Conservation (phyloP, 192 early-diverging fungal species). For the Coemansia sp. region DNA sequence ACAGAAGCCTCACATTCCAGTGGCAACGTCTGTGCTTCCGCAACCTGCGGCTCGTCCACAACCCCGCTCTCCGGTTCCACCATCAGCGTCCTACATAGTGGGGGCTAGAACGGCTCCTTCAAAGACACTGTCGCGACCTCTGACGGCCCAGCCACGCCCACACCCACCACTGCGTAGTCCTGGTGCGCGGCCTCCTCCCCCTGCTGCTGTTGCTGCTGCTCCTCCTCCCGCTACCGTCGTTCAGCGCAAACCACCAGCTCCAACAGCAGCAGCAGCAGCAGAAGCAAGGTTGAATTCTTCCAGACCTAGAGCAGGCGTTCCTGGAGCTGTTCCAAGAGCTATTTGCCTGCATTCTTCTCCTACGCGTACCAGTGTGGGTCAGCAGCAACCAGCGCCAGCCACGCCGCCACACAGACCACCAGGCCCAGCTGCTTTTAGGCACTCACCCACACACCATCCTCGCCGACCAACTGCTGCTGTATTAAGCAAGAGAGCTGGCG, state of each 20-base stretch:
- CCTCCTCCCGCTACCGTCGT: too few species aligned
- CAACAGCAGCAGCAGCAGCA: conserved; percentile 4
- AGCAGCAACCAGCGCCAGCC: not conserved
- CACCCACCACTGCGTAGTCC: not conserved
- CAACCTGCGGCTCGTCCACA: not conserved
- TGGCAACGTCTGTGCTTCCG: not conserved
- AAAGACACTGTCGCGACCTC: not conserved
- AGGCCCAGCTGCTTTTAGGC: not conserved
- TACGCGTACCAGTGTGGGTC: not conserved
- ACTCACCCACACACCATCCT: not conserved
- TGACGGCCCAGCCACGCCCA: not conserved
- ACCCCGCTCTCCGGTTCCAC: not conserved
- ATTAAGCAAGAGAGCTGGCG: not conserved
- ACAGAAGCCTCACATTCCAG: not conserved
- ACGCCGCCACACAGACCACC: not conserved
- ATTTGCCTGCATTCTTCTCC: not conserved
- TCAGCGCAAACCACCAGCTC: not conserved
- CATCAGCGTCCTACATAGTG: not conserved
- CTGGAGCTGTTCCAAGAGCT: not conserved
- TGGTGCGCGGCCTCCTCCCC: not conserved
- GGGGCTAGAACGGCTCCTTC: not conserved
- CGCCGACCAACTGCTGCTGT: not conserved
- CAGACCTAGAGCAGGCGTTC: not conserved
- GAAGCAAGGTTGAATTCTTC: not conserved
- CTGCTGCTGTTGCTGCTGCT: not conserved